Conservation (phyloP, 176 grass and related monocot genomes). For the Triticum urartu region DNA sequence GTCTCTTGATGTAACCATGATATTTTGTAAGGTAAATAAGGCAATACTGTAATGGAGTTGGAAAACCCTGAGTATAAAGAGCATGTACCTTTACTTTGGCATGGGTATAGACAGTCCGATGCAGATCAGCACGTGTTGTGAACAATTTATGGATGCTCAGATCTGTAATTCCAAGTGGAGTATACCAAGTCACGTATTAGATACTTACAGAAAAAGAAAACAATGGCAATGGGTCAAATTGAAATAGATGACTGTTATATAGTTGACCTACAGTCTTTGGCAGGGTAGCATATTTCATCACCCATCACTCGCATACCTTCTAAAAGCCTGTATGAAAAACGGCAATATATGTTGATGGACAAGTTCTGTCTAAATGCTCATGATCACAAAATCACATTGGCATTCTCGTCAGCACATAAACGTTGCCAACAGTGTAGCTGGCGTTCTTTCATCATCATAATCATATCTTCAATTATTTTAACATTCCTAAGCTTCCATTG, state of each 20-base stretch:
- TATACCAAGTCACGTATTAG: slow-evolving; percentile 13
- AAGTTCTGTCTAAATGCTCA: neutral
- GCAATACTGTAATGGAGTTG: neutral
- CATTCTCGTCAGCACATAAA: neutral
- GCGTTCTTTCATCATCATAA: neutral
- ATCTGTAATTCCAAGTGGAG: slow-evolving; percentile 48
- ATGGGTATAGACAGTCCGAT: slow-evolving; percentile 91
- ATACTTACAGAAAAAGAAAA: neutral
- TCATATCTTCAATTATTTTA: neutral
- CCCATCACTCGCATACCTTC: slow-evolving; percentile 85
- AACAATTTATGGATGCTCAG: slow-evolving; percentile 90
- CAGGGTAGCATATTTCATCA: slow-evolving; percentile 95
- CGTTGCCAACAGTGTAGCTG: neutral
- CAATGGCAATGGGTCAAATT: neutral
- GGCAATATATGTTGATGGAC: neutral
- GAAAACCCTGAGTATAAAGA: neutral
- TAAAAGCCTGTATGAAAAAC: slow-evolving; percentile 45
- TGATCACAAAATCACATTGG: neutral
- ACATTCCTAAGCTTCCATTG: neutral
- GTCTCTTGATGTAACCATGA: neutral
- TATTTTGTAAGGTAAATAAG: neutral
- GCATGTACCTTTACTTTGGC: slow-evolving; percentile 83
- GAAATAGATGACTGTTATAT: slow-evolving; percentile 2
- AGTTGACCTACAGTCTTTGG: slow-evolving; percentile 84
- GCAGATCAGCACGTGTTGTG: slow-evolving; percentile 85